Evolutionary conservation across 2,329 filamentous ascomycete species (phyloP), one percentile per base, ranked within the genome.

Genomic region (Fusarium xylarioides): DNA sequence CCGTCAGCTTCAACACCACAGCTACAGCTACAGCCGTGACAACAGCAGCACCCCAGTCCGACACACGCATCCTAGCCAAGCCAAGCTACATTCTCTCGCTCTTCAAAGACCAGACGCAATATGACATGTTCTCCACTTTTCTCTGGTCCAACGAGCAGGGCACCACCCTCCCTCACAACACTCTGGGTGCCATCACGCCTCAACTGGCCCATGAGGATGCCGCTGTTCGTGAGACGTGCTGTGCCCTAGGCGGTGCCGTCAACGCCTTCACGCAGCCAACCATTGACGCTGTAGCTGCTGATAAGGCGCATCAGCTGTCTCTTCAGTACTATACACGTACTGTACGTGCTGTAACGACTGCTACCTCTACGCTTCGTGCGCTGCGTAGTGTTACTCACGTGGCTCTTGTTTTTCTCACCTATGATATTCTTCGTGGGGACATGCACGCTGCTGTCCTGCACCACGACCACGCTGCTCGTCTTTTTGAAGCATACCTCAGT

Each of bases 21-120:
- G 40, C 42, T 32, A 46, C 23, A 34, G 32, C n/a, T 8, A 38
- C 50, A 35, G 35, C 32, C 19, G n/a, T 2, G 30, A 38, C 37
- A 64, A 15, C 21, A n/a, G 16, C 32, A 26, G 10, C 28, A n/a
- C 19, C 37, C 34, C 30, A 30, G 26, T 7, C 57, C 21, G 74
- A 74, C 28, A 35, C 38, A 32, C 74, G 73, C 30, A 74, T 76
- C 42, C 30, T 74, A 21, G 30, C 50, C 3, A 63, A 66, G 53
- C 73, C 73, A 38, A 58, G 42, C 50, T 70, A 70, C 43, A 43
- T 71, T 38, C 49, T 73, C 23, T 63, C 63, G 21, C 38, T 74
- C 19, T 77, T 77, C 66, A 68, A 66, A 38, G 59, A 57, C 46
- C 74, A 76, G 50, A 72, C 67, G n/a, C 61, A 76, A 23, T 77